Conservation (phyloP, 2,329 filamentous ascomycete species). For the Lachnellula occidentalis region DNA sequence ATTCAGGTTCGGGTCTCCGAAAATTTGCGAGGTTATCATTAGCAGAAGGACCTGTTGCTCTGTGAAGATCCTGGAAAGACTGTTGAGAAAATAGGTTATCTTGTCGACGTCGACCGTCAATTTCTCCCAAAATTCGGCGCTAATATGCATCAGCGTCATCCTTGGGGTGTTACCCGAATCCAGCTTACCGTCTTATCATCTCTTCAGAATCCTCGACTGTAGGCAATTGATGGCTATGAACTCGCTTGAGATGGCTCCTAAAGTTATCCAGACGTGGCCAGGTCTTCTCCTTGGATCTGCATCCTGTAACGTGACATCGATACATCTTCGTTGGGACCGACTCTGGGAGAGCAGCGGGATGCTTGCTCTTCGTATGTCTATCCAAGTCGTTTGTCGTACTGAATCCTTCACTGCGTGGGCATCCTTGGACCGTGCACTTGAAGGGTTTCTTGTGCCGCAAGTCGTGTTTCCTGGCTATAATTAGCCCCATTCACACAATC, state of each 20-base stretch:
- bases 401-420: conserved; percentile 61
- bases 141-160: conserved; percentile 11
- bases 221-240: conserved; percentile 45
- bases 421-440: conserved; percentile 53
- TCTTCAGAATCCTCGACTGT: conserved; percentile 36
- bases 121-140: conserved; percentile 20
- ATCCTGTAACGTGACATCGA: conserved; percentile 53
- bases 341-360: conserved; percentile 43
- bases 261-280: conserved; percentile 89
- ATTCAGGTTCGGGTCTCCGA: conserved; percentile 7
- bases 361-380: conserved; percentile 71
- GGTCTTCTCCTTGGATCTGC: conserved; percentile 56
- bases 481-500: conserved; percentile 20
- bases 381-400: conserved; percentile 75
- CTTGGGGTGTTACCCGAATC: neutral
- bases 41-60: neutral
- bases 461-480: conserved; percentile 60
- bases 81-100: conserved; percentile 6
- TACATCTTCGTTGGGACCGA: conserved; percentile 47
- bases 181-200: conserved; percentile 43
- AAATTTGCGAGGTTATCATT: neutral
- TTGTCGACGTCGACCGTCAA: conserved; percentile 7
- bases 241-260: conserved; percentile 66
- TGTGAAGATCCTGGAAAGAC: conserved; percentile 2
- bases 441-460: conserved; percentile 64